phyloP scores from a whole-genome alignment of 176 grass and related monocot genomes.

The Oryza meyeriana region DNA sequence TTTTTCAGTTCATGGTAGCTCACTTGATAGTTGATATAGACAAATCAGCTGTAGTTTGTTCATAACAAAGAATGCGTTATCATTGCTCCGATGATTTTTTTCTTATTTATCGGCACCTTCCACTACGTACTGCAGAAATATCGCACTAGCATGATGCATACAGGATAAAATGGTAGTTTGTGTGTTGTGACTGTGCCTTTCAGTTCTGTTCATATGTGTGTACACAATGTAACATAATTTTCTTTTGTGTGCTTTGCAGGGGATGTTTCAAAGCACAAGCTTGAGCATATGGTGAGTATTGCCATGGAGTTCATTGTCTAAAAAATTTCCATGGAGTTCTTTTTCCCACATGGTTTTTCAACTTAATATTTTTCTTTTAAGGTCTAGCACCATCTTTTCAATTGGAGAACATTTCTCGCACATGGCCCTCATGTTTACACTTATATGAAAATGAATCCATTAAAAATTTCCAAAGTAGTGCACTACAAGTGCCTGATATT shows the following conservation, averaged over 20 bases:
- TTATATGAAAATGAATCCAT: neutral
- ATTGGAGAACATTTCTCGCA: neutral
- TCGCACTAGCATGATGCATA: neutral
- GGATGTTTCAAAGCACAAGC: slow-evolving; percentile 46
- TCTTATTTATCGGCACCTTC: too few relatives aligned
- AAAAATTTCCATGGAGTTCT: neutral
- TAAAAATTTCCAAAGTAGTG: neutral
- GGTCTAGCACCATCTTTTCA: neutral
- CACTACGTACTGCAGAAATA: neutral
- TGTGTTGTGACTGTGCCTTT: too few relatives aligned
- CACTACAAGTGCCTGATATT: neutral
- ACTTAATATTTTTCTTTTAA: neutral
- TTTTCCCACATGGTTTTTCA: neutral
- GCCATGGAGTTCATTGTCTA: too few relatives aligned
- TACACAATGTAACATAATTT: neutral
- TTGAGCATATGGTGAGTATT: slow-evolving; percentile 64
- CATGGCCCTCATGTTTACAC: neutral
- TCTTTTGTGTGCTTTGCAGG: slow-evolving; percentile 40
- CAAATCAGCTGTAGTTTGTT: neutral
- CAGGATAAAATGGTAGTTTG: neutral
- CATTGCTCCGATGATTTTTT: neutral
- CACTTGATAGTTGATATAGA: neutral
- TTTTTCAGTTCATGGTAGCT: neutral
- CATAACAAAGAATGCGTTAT: neutral
- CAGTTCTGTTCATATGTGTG: neutral